Conservation (phyloP, 805 yeast genomes). For the Barnettozyma botsteinii region DNA sequence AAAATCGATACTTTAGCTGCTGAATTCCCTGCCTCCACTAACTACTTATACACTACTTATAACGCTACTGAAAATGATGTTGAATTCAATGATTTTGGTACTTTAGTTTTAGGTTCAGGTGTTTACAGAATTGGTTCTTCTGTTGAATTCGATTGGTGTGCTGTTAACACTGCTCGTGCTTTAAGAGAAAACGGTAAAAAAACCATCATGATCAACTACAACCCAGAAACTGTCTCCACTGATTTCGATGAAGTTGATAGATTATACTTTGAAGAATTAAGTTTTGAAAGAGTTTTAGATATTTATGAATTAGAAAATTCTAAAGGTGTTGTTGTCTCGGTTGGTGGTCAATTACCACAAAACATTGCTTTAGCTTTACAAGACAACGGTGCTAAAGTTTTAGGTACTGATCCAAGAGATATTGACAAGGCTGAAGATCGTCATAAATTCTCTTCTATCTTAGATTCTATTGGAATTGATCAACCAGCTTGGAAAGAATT, state of each 20-base stretch:
- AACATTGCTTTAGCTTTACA: constrained; percentile 88
- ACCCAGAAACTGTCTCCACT: constrained; percentile 97
- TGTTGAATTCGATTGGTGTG: constrained; percentile 99
- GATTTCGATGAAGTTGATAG: constrained; percentile 98
- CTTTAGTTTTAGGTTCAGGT: constrained; percentile 96
- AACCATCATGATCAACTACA: constrained; percentile 94
- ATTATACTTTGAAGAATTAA: constrained; percentile 91
- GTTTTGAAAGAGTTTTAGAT: constrained; percentile 95
- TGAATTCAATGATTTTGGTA: constrained; percentile 81
- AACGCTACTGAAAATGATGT: constrained; percentile 86
- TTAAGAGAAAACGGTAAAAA: constrained; percentile 80
- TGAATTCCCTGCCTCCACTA: constrained; percentile 96
- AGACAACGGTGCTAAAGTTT: constrained; percentile 73
- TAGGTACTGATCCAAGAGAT: constrained; percentile 92
- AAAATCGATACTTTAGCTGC: constrained; percentile 97
- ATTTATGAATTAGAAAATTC: constrained; percentile 90
- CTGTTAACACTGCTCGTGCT: constrained; percentile 93
- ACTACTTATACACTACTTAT: constrained; percentile 92
- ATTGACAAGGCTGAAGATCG: constrained; percentile 98
- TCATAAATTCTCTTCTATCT: constrained; percentile 91
- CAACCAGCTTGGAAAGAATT: constrained; percentile 98
- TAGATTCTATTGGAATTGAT: constrained; percentile 88
- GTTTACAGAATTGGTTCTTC: constrained; percentile 98
- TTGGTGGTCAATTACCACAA: constrained; percentile 98
- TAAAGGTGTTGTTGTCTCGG: constrained; percentile 88